Percentiles rank a stretch among this genome's conserved stretches.
Conservation (phyloP, 2,329 filamentous ascomycete genomes). For the Beauveria asiatica region DNA sequence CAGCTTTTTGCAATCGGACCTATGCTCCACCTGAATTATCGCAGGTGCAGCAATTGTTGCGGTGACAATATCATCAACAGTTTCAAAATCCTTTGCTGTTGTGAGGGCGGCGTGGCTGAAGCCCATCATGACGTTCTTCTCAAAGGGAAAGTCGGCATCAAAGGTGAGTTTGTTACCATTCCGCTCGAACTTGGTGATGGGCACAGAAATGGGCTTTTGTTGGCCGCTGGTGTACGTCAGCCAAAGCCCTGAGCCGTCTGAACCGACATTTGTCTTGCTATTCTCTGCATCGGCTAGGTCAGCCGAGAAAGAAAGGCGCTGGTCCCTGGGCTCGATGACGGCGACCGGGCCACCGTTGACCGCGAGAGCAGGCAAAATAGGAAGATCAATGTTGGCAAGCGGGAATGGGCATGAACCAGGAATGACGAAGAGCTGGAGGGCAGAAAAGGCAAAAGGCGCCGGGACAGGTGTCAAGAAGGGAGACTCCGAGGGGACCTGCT, state of each 20-base stretch:
- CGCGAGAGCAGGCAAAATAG: conserved; percentile 43
- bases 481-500: conserved; percentile 50
- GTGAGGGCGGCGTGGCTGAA: conserved; percentile 24
- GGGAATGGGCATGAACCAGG: conserved; percentile 51
- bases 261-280: not conserved
- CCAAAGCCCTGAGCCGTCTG: conserved; percentile 6
- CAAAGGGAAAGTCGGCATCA: conserved; percentile 21
- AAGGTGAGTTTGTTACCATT: conserved; percentile 15
- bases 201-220: conserved; percentile 20
- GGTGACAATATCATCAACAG: conserved; percentile 16
- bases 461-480: conserved; percentile 59
- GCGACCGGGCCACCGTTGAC: conserved; percentile 23
- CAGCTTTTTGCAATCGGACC: conserved; percentile 1
- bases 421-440: conserved; percentile 52
- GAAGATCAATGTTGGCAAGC: conserved; percentile 41
- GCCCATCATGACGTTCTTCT: conserved; percentile 18
- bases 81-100: conserved; percentile 17
- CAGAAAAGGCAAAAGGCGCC: conserved; percentile 56
- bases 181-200: conserved; percentile 18
- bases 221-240: conserved; percentile 24
- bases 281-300: conserved; percentile 4
- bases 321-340: conserved; percentile 34
- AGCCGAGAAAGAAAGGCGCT: conserved; percentile 41
- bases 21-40: conserved; percentile 23
- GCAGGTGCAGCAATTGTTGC: conserved; percentile 23